Evolutionary conservation across 108 stramenopile genomes (phyloP), one percentile per base, ranked within the genome.

Genomic region (Fragilaria crotonensis): DNA sequence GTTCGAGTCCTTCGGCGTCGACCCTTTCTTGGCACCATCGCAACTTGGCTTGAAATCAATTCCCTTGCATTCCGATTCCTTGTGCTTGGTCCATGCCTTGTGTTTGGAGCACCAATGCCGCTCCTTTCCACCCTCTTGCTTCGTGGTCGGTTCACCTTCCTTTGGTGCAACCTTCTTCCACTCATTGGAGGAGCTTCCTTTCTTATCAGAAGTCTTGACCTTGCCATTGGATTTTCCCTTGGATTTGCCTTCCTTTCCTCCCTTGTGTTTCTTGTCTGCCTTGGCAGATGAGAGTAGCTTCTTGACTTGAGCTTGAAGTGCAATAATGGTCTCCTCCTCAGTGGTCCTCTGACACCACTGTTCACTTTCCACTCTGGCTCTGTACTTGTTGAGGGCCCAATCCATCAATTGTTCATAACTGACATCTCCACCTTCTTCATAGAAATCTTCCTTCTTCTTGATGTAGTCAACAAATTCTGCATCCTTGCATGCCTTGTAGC

Each of bases 401-500:
- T 18, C 2, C 72, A 74, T 74, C 4, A 68, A 36, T 22, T 36
- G 20, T 1, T 63, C 33, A n/a, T 50, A 19, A 14, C 46, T 45
- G 45, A 70, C 5, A 5, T 58, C 32, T 4, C 25, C 32, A 1
- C 75, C 70, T 22, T 71, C 70, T 2, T 67, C 45, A 33, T 64
- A 67, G 2, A 17, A 44, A 19, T 62, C 66, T 30, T 67, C n/a
- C 27, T 67, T 67, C 14, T 29, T 30, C 2, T 53, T 25, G 46
- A 71, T 67, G 61, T 66, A 71, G 5, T 3, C 19, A 2, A 25
- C 7, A 62, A 76, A 76, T 32, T 32, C 33, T n/a, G n/a, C n/a
- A n/a, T n/a, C n/a, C n/a, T n/a, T n/a, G n/a, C n/a, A n/a, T n/a
- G n/a, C n/a, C n/a, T n/a, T n/a, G n/a, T n/a, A n/a, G n/a, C n/a